Evolutionary conservation across 495 filamentous ascomycete genomes (phyloP), one percentile per base, ranked within the genome.

Genomic region (Lepidopterella palustris): DNA sequence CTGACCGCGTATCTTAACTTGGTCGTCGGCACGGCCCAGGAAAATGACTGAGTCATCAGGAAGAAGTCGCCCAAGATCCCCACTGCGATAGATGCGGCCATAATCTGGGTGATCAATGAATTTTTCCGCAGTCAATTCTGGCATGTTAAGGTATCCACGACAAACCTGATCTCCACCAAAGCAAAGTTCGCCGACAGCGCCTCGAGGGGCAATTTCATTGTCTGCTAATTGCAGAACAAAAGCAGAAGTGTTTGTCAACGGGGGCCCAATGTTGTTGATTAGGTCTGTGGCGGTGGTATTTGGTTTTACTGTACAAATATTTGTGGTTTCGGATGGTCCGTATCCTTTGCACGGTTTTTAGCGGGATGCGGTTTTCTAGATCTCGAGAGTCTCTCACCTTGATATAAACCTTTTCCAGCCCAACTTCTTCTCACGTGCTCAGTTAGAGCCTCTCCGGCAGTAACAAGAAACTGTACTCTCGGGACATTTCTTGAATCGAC

Each of bases 1-100:
- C 60, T 91, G 84, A 1, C 90, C 90, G 23, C 89, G 81, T 25
- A 95, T 76, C 63, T 93, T 95, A 66, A 92, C 82, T 75, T 92
- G 90, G 48, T 86, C 87, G 63, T 95, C 89, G 0, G 82, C 75
- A 15, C 89, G 80, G 13, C 88, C 87, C n/a, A 83, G 72, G 61
- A 89, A 90, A 26, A 87, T 78, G 28, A 90, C 74, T 5, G 80
- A 80, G 0, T 86, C 85, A 68, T 91, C 85, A 0, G 81, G 74
- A 21, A 92, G 78, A 68, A 92, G 74, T 26, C 88, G 76, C 0
- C 87, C 89, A 28, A 87, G 70, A 67, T 92, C 87, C 0, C 88
- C 87, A 32, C 81, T 86, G 4, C 85, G 79, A 65, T 89, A 91
- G 0, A 92, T 67, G 4, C 82, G 78, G 1, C 89, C 89, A 68